These are phyloP conservation scores for Eurotiales sp. DNA, from an alignment of 2,329 filamentous ascomycete species.

Conservation along the genomic window DNA sequence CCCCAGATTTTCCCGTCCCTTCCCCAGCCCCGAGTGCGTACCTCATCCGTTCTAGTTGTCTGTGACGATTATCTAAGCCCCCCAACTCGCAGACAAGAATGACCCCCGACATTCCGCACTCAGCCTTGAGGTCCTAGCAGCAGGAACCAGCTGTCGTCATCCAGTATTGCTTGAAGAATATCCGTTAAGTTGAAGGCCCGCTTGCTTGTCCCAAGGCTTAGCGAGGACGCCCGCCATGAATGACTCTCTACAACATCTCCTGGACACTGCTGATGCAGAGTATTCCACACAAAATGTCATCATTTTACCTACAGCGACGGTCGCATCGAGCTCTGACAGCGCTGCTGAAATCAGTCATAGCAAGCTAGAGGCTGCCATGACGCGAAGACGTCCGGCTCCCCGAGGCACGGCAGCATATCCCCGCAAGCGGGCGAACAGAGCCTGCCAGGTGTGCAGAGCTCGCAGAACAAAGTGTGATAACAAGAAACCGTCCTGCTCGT, in stretches of 20 bases:
- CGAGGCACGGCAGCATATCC: constrained; percentile 23
- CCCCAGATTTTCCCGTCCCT: constrained; percentile 14
- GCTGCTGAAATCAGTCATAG: constrained; percentile 8
- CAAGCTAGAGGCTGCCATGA: constrained; percentile 11
- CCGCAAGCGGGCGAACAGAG: constrained; percentile 30
- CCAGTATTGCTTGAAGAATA: neutral
- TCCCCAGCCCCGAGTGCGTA: neutral
- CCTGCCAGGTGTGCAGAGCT: constrained; percentile 30
- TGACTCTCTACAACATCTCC: constrained; percentile 17
- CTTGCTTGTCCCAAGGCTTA: neutral
- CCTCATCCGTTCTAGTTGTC: neutral
- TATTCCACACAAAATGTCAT: constrained; percentile 13
- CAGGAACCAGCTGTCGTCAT: neutral
- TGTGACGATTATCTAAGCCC: neutral
- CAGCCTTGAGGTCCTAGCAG: neutral
- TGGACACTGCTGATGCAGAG: constrained; percentile 15
- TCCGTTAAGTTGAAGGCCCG: too few relatives aligned
- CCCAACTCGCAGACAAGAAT: too few relatives aligned
- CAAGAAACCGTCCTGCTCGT: constrained; percentile 27
- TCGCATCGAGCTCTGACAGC: constrained; percentile 13
- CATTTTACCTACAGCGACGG: constrained; percentile 7
- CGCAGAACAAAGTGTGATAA: constrained; percentile 33
- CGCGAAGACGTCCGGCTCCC: constrained; percentile 17
- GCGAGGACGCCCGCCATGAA: constrained; percentile 11
- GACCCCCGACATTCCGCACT: constrained; percentile 13